Evolutionary conservation across 2,329 filamentous ascomycete genomes (phyloP).

Genomic region (Graphiopsis chlorocephala): DNA sequence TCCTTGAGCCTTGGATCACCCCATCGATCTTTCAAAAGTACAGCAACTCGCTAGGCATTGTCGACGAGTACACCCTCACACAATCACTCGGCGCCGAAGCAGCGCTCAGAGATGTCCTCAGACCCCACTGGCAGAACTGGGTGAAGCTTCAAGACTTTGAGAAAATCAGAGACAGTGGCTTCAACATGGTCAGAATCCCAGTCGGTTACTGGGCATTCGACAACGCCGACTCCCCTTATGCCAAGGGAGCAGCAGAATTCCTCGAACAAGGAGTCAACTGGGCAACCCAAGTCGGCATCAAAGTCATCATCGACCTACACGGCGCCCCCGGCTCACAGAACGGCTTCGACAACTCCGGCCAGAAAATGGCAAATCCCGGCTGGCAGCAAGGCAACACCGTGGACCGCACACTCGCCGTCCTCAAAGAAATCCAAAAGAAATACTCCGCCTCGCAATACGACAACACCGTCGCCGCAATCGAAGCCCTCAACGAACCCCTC

Average conservation of each 20-base stretch:
- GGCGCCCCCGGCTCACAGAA: conserved; percentile 64
- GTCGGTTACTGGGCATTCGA: conserved; percentile 61
- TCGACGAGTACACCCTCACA: conserved; percentile 50
- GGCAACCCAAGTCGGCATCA: conserved; percentile 51
- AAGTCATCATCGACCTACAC: conserved; percentile 66
- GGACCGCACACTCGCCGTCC: conserved; percentile 52
- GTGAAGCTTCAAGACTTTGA: conserved; percentile 53
- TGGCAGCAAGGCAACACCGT: conserved; percentile 51
- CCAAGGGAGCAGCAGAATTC: conserved; percentile 51
- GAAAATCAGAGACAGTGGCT: conserved; percentile 55
- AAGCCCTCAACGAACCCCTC: conserved; percentile 49
- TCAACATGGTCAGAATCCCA: conserved; percentile 59
- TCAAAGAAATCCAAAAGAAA: conserved; percentile 53
- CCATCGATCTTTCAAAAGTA: conserved; percentile 56
- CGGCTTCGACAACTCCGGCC: conserved; percentile 65
- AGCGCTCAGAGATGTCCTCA: conserved; percentile 42
- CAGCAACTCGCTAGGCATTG: conserved; percentile 33
- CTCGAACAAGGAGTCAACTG: conserved; percentile 57
- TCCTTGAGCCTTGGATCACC: conserved; percentile 64
- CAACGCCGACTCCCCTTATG: conserved; percentile 47
- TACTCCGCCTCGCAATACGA: conserved; percentile 42
- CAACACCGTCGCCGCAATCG: conserved; percentile 46
- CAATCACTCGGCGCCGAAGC: conserved; percentile 48
- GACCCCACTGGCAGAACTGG: conserved; percentile 53
- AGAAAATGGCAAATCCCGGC: conserved; percentile 37